Evolutionary conservation across 1,284 basidiomycete species (phyloP), one percentile per base, ranked within the genome.

Genomic region (Puccinia triticina): DNA sequence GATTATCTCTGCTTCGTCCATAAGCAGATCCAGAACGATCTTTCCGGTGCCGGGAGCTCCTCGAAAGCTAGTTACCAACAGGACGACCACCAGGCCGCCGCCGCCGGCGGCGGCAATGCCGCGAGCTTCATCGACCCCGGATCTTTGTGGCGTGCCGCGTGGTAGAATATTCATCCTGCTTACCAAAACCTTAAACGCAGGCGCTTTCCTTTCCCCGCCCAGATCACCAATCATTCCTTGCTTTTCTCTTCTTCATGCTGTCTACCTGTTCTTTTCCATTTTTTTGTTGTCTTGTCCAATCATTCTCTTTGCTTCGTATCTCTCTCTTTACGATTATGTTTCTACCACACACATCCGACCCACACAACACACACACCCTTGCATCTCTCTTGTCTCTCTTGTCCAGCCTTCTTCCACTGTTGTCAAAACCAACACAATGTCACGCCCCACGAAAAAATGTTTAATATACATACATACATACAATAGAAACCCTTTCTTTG

Each of bases 1-100:
- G 85, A 84, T 77, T 84, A 84, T 69, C 69, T 85, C 18, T 84
- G 83, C 57, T 77, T 79, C 55, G 78, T 84, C 0, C 84, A 85
- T 64, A 83, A 84, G 74, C 77, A 82, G 55, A 84, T 85, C 26
- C 85, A 85, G 75, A 78, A 83, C 23, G 83, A 84, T 32, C 66
- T 85, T 43, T 26, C 84, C 26, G 85, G 85, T 50, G 83, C 83
- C 66, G 71, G 77, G 71, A 59, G 66, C 72, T 69, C 64, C 75
- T 0, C 43, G 12, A 74, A 74, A 14, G 18, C 43, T 14, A 12
- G 2, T 23, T 74, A 32, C 23, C 34, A 32, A 34, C 67, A 69
- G 4, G 43, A 71, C 29, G 69, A 71, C 23, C 14, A 71, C 3
- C 46, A 48, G 5, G 7, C 2, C n/a, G 34, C 23, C 3, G 55